Evolutionary conservation across 352 stramenopile species (phyloP), one percentile per base, ranked within the genome.

Genomic region (Globisporangium perplexum): DNA sequence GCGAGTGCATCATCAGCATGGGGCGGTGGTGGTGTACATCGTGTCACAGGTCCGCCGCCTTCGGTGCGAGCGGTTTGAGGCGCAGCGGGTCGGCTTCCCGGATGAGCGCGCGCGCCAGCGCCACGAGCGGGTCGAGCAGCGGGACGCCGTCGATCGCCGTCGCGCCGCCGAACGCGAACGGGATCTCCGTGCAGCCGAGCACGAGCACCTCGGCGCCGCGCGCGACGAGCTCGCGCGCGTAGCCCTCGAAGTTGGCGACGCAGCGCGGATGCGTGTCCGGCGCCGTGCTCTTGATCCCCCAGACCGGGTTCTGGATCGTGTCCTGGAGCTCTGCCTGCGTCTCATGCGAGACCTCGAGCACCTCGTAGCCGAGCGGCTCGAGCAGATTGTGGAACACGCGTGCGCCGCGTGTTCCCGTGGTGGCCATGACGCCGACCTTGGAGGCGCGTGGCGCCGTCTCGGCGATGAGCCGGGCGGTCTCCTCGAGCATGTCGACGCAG

Each of bases 211-310:
- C 55, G 4, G 72, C 70, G 4, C 72, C 72, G 12, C 56, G 42
- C 4, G 42, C 52, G 35, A 71, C 61, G 8, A 83, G 60, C 17
- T 63, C 42, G 7, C 61, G 65, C 7, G 72, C 69, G 33, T 69
- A 83, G 7, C 50, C 14, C 8, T 83, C 45, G 47, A 76, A 80
- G 45, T 83, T 83, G 7, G 55, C 42, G 18, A 76, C 39, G 49
- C 69, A 78, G 2, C 58, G 54, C 18, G 60, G 67, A n/a, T 68
- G 50, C 17, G 76, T 65, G 14, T 50, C 55, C 4, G 70, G 69
- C 5, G 72, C 68, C 12, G 47, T 73, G 62, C 68, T 79, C 58
- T 83, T 83, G 65, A 83, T 77, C 6, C 72, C 72, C 72, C 72
- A 83, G 23, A 72, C 50, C 3, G 67, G 64, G 43, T 80, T 76